phyloP scores from a whole-genome alignment of 2,329 filamentous ascomycete genomes.

The Juglanconis juglandina region DNA sequence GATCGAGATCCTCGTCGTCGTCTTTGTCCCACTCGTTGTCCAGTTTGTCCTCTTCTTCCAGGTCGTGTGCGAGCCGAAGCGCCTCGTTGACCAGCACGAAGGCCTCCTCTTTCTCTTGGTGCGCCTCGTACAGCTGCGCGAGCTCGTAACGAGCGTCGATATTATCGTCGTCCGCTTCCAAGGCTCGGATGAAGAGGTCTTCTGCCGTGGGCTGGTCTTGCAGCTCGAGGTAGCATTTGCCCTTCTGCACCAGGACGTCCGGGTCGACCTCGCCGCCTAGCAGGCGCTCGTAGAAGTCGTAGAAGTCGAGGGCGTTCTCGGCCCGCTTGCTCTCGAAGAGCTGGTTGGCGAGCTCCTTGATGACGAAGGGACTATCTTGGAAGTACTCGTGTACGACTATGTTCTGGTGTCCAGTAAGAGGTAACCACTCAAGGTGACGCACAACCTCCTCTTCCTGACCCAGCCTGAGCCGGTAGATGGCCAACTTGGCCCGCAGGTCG shows the following conservation, averaged over 20 bases:
- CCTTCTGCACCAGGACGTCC: constrained; percentile 52
- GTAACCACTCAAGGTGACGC: constrained; percentile 69
- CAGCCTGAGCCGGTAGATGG: constrained; percentile 73
- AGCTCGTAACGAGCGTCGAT: constrained; percentile 76
- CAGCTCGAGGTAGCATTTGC: constrained; percentile 65
- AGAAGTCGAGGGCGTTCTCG: constrained; percentile 50
- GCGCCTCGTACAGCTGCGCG: constrained; percentile 78
- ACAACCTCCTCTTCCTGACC: constrained; percentile 69
- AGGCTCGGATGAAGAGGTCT: constrained; percentile 70
- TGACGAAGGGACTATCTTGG: constrained; percentile 72
- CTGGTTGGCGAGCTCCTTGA: constrained; percentile 60
- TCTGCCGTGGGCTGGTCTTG: constrained; percentile 67
- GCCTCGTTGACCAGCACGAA: constrained; percentile 74
- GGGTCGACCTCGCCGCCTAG: constrained; percentile 49
- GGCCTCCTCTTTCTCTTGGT: constrained; percentile 70
- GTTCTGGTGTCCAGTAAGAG: constrained; percentile 51
- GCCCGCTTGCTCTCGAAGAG: constrained; percentile 37
- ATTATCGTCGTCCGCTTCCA: constrained; percentile 67
- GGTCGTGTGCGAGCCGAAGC: constrained; percentile 57
- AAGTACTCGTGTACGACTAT: constrained; percentile 46
- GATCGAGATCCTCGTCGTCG: constrained; percentile 25
- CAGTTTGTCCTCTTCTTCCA: constrained; percentile 26
- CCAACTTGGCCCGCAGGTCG: constrained; percentile 80
- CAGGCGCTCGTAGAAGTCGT: constrained; percentile 47
- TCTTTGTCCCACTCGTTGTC: constrained; percentile 21